phyloP scores from a whole-genome alignment of 2,329 filamentous ascomycete species.

The Talaromyces sp. region DNA sequence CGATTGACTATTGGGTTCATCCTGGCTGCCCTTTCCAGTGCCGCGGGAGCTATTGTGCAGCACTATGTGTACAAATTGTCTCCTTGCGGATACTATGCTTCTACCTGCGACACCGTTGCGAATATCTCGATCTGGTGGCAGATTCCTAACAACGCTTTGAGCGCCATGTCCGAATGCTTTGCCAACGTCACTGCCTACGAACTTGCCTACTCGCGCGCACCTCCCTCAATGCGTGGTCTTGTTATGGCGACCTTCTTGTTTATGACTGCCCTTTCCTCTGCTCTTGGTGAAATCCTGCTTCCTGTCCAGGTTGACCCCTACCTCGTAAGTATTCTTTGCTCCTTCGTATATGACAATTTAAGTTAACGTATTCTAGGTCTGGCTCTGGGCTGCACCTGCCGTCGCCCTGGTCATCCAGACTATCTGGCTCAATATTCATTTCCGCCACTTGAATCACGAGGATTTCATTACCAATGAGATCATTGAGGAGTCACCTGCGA shows the following conservation, averaged over 20 bases:
- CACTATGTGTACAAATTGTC: conserved; percentile 46
- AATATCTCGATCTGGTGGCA: conserved; percentile 52
- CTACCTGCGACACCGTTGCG: conserved; percentile 30
- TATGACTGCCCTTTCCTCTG: conserved; percentile 56
- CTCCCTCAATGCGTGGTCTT: conserved; percentile 63
- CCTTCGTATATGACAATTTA: neutral
- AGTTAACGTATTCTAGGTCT: conserved; percentile 11
- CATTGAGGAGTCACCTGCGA: neutral
- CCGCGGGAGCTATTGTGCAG: conserved; percentile 39
- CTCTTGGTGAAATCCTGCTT: conserved; percentile 42
- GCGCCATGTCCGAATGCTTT: conserved; percentile 57
- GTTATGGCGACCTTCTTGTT: conserved; percentile 44
- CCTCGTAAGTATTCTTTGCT: conserved; percentile 24
- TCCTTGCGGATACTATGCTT: conserved; percentile 44
- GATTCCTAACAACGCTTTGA: conserved; percentile 49
- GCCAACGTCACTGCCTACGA: conserved; percentile 63
- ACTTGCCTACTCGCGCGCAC: conserved; percentile 74
- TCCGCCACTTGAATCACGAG: conserved; percentile 48
- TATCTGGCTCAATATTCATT: conserved; percentile 48
- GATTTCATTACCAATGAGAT: conserved; percentile 37
- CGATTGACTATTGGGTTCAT: conserved; percentile 52
- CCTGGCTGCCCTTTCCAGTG: conserved; percentile 48
- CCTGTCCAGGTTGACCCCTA: conserved; percentile 47
- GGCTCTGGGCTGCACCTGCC: conserved; percentile 46
- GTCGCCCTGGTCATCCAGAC: conserved; percentile 49